Conservation (phyloP, 768 basidiomycete species). For the Calocera viscosa region DNA sequence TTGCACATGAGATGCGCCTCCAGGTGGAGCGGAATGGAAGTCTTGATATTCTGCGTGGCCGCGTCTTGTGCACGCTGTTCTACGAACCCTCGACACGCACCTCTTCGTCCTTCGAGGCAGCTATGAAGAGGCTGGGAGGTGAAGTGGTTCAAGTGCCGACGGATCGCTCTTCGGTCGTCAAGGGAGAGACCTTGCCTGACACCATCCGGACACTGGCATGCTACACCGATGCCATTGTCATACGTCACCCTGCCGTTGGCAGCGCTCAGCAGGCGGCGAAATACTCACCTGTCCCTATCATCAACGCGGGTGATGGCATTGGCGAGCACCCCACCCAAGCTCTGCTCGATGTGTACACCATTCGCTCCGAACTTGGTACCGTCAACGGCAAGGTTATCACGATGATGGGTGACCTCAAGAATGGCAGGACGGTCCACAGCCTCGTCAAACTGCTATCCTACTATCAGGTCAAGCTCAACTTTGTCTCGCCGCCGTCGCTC, state of each 20-base stretch:
- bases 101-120: constrained; percentile 90
- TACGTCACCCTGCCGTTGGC: constrained; percentile 89
- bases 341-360: constrained; percentile 80
- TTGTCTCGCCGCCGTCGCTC: constrained; percentile 77
- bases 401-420: constrained; percentile 89
- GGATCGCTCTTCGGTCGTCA: constrained; percentile 75
- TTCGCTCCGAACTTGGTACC: constrained; percentile 93
- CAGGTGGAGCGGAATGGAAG: constrained; percentile 86
- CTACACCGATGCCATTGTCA: constrained; percentile 87
- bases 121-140: constrained; percentile 97
- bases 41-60: constrained; percentile 80
- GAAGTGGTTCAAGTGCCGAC: constrained; percentile 77
- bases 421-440: constrained; percentile 94
- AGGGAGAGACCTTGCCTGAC: constrained; percentile 88
- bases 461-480: constrained; percentile 89
- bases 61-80: constrained; percentile 82
- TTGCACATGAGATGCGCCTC: constrained; percentile 92
- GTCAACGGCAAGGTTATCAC: constrained; percentile 93
- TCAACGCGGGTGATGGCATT: constrained; percentile 94
- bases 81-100: constrained; percentile 97
- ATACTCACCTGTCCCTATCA: constrained; percentile 84
- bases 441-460: constrained; percentile 83
- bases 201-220: constrained; percentile 89
- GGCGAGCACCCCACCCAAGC: constrained; percentile 98
- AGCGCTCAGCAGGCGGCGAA: constrained; percentile 94